Conservation (phyloP, 768 basidiomycete species). For the Boletellus ananiceps region DNA sequence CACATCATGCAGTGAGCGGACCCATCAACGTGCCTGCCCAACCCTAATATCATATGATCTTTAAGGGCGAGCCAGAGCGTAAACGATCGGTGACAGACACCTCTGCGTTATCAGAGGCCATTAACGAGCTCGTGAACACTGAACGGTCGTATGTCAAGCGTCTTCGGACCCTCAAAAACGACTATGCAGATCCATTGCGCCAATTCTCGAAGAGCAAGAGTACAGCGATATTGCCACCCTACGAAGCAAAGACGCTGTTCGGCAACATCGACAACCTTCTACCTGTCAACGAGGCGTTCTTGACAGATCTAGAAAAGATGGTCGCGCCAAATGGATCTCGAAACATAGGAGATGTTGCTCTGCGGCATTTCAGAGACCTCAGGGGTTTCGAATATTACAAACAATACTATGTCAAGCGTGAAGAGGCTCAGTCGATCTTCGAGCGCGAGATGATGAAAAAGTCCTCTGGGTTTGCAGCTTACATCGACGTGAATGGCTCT, state of each 20-base stretch:
- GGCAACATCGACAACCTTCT: conserved; percentile 90
- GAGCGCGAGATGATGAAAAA: conserved; percentile 78
- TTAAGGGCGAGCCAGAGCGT: conserved; percentile 33
- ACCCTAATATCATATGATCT: conserved; percentile 9
- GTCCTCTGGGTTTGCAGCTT: conserved; percentile 77
- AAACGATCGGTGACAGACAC: conserved; percentile 60
- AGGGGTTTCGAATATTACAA: conserved; percentile 88
- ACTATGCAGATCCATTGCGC: conserved; percentile 90
- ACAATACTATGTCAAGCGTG: conserved; percentile 87
- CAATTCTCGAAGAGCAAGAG: conserved; percentile 79
- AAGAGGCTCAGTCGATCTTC: conserved; percentile 87
- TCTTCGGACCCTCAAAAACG: conserved; percentile 73
- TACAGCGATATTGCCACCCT: conserved; percentile 81
- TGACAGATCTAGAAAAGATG: conserved; percentile 80
- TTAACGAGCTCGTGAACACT: conserved; percentile 84
- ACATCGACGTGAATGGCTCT: conserved; percentile 73
- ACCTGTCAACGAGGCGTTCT: conserved; percentile 84
- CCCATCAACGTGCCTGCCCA: background rate
- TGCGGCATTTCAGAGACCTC: conserved; percentile 81
- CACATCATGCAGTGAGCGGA: conserved; percentile 42
- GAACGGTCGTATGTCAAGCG: conserved; percentile 87
- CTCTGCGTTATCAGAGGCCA: conserved; percentile 63
- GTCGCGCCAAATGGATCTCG: conserved; percentile 52
- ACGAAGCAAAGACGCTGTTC: conserved; percentile 91
- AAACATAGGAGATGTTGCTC: conserved; percentile 75